These are phyloP conservation scores for Stephanodiscus minutulus DNA, from an alignment of 108 stramenopile species.

Conservation along the genomic window DNA sequence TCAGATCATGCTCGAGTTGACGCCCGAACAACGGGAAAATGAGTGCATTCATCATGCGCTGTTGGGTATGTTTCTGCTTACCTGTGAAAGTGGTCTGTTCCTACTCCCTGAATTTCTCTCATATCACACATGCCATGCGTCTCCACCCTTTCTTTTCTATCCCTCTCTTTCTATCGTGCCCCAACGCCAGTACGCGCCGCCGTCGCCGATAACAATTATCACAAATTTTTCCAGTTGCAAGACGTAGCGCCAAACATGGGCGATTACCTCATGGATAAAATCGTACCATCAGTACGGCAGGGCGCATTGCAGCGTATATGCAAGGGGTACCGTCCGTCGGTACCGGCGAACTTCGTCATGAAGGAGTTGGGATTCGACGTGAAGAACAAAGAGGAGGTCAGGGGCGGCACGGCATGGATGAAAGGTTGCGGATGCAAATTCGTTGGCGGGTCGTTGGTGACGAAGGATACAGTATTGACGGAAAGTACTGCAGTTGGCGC, in stretches of 20 bases:
- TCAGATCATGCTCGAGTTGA: constrained; percentile 57
- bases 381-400: constrained; percentile 22
- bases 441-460: constrained; percentile 47
- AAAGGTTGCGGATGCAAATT: constrained; percentile 57
- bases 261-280: constrained; percentile 61
- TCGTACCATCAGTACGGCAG: constrained; percentile 67
- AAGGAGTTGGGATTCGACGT: constrained; percentile 61
- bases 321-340: constrained; percentile 70
- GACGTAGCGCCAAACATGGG: constrained; percentile 65
- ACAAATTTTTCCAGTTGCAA: constrained; percentile 65
- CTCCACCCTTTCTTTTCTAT: no score
- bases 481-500: constrained; percentile 42
- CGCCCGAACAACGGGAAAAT: constrained; percentile 50
- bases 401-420: constrained; percentile 57
- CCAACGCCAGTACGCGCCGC: constrained; percentile 61
- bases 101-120: not conserved
- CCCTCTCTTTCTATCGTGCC: no score
- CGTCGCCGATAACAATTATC: constrained; percentile 66
- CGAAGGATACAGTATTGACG: constrained; percentile 64
- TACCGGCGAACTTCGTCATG: constrained; percentile 52
- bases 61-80: constrained; percentile 14
- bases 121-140: not conserved
- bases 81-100: not conserved
- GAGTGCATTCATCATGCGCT: constrained; percentile 70
- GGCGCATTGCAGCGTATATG: constrained; percentile 61